phyloP scores from a whole-genome alignment of 2,329 filamentous ascomycete species.

The Xylaria hypoxylon region DNA sequence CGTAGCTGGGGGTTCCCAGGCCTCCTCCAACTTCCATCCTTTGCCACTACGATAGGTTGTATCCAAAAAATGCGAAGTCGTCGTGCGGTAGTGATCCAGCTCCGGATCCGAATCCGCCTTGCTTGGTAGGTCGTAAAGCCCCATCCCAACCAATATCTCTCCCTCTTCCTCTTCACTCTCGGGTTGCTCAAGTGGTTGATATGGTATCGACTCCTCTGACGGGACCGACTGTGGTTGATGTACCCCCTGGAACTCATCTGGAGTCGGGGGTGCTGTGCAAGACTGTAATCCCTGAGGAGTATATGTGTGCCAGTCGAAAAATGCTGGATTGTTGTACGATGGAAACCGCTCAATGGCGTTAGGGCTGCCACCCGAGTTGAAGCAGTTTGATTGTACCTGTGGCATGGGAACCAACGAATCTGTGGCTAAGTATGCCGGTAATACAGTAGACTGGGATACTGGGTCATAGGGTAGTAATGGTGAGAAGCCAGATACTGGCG shows the following conservation, averaged over 20 bases:
- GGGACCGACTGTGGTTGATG: conserved; percentile 62
- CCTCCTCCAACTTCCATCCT: conserved; percentile 83
- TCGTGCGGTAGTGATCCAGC: conserved; percentile 66
- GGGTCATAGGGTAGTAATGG: conserved; percentile 61
- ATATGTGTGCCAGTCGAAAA: conserved; percentile 60
- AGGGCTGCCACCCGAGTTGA: conserved; percentile 44
- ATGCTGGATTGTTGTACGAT: conserved; percentile 43
- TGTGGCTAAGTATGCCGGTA: conserved; percentile 55
- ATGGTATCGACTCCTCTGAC: conserved; percentile 63
- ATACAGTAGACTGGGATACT: conserved; percentile 48
- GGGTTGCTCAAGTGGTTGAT: conserved; percentile 62
- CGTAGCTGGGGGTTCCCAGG: conserved; percentile 75
- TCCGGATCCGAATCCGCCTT: conserved; percentile 62
- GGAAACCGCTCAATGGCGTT: conserved; percentile 51
- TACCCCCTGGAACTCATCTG: conserved; percentile 66
- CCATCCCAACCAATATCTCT: conserved; percentile 84
- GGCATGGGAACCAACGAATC: conserved; percentile 55
- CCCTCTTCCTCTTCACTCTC: conserved; percentile 69
- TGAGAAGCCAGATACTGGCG: conserved; percentile 66
- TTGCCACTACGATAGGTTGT: conserved; percentile 69
- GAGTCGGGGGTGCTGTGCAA: conserved; percentile 67
- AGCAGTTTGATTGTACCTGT: conserved; percentile 49
- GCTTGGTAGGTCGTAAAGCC: conserved; percentile 80
- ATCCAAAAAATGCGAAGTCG: conserved; percentile 66
- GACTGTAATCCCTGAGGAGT: conserved; percentile 58